Evolutionary conservation across 192 early-diverging fungal species (phyloP), one percentile per base, ranked within the genome.

Genomic region (Geranomyces michiganensis): DNA sequence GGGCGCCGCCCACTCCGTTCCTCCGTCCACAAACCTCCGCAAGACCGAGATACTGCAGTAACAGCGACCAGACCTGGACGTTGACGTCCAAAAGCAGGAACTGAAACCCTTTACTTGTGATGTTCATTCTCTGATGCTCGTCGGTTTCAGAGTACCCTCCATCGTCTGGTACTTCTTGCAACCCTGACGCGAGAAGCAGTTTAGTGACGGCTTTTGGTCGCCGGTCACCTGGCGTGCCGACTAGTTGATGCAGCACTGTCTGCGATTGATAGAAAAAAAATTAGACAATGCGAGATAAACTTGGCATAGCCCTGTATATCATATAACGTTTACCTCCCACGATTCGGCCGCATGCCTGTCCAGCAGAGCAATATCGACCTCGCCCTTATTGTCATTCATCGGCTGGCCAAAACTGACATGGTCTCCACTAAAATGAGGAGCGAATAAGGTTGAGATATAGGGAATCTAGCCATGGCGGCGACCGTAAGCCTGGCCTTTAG

Each of bases 71-170:
- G 9, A 96, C 92, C 82, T 99, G 96, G 22, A 94, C 90, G 61
- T 92, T 92, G 21, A 91, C 84, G 73, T 99, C 94, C 76, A 96
- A 95, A 27, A 99, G 76, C 58, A 99, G 73, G 74, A 99, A 99
- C 77, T 99, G 96, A 76, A 99, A 99, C 12, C 96, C 96, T 73
- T 95, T 94, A 73, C 92, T 94, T 9, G 96, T 96, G 62, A 99
- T 99, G 30, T 78, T 78, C 56, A 22, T 61, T 60, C 30, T 60
- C 26, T 60, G 58, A 60, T 60, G 29, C 24, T 33, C 58, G 31
- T 60, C 58, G 31, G 17, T 17, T 53, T 26, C 51, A 17, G 6
- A 3, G 29, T 41, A 46, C 62, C 62, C 44, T 8, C 41, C 33
- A 13, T 14, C 62, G n/a, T 36, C 44, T 1, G 58, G 27, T 26